phyloP scores from a whole-genome alignment of 192 early-diverging fungal genomes.

The Backusella mclennaniae region DNA sequence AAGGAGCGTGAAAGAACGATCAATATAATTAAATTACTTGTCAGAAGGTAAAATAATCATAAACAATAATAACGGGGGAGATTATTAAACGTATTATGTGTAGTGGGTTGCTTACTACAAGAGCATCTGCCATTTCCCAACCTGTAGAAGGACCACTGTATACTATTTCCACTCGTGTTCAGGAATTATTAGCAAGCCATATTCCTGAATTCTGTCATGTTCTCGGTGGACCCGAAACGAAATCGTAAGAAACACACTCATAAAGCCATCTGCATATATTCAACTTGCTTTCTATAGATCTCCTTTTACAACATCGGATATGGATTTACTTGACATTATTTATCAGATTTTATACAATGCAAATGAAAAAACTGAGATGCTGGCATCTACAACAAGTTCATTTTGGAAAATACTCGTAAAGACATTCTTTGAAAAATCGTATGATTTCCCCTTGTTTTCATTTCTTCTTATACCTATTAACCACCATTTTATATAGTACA shows the following conservation, averaged over 20 bases:
- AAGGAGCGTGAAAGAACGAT: constrained; percentile 12
- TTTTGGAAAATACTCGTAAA: constrained; percentile 37
- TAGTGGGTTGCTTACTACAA: constrained; percentile 21
- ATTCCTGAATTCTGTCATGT: constrained; percentile 20
- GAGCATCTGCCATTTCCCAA: constrained; percentile 17
- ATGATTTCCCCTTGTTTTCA: background rate
- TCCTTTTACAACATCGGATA: constrained; percentile 18
- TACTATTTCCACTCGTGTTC: constrained; percentile 11
- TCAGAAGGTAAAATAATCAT: constrained; percentile 17
- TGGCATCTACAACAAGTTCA: constrained; percentile 21
- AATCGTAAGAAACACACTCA: background rate
- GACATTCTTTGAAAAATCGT: constrained; percentile 33
- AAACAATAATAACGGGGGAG: no score
- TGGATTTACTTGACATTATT: constrained; percentile 28
- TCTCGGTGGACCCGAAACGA: background rate
- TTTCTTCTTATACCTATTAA: background rate
- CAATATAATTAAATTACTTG: constrained; percentile 18
- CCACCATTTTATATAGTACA: background rate
- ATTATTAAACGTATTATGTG: background rate
- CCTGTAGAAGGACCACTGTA: constrained; percentile 27
- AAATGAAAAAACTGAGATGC: constrained; percentile 3
- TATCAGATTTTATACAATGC: constrained; percentile 16
- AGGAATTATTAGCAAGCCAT: constrained; percentile 22
- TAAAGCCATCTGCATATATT: no score
- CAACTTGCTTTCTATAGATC: background rate